Base-by-base conservation (phyloP, 805 yeast genomes). In the Wickerhamiella brachini region DNA sequence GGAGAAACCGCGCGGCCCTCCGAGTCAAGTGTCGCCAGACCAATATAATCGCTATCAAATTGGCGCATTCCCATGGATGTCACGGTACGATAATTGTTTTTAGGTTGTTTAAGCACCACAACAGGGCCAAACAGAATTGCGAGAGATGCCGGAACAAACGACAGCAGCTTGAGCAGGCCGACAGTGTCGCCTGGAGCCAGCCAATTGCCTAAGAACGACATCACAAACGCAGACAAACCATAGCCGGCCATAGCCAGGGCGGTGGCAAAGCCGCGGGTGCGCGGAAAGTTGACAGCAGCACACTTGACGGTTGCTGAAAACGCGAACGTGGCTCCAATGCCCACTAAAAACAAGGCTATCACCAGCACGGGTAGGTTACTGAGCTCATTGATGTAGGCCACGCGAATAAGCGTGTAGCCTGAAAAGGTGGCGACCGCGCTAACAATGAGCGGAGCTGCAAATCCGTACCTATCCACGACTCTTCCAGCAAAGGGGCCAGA, bases 201-300 rank as follows among this genome's bases (percentile, higher is more conserved):
- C 15, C 69, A 56, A 10, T 77, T 66, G 1, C 81, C 81, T 21
- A 79, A 58, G 1, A 74, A 68, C 1, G 88, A 81, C 61, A 76
- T 81, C 48, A 80, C 72, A 58, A 81, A 72, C 3, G 93, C 93
- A 62, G 84, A 78, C 15, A 82, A 71, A 0, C 94, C 94, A 63
- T 80, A 83, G 45, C 83, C 74, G 1, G 89, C 80, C 63, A 83
- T 72, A 2, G 90, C 88, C 44, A 83, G 70, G 0, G 87, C 77
- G 0, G 93, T 81, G 3, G 93, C 89, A 9, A 83, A 70, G 2
- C 93, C 94, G 50, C 85, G 66, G 39, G 75, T 68, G 44, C 75
- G 70, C 0, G 94, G 90, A 60, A 79, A 82, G 45, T 75, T 71
- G 42, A 82, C 68, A 22, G 88, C 86, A 52, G 87, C 80, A 60